These are phyloP conservation scores for Lentithecium fluviatile DNA, from an alignment of 495 filamentous ascomycete genomes.

Conservation along the genomic window DNA sequence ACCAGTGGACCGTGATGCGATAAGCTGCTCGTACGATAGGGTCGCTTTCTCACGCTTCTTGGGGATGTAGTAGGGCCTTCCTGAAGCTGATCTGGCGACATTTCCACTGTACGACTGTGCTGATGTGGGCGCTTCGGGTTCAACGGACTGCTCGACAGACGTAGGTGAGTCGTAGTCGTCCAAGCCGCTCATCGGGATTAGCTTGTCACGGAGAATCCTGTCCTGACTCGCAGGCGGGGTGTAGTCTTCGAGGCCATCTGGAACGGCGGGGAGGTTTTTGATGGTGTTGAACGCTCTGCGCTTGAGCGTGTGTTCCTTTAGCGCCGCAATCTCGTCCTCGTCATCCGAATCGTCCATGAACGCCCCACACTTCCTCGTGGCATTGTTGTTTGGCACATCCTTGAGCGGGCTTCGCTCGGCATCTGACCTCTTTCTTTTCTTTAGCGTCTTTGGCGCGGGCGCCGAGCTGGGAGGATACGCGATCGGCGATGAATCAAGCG, in stretches of 20 bases:
- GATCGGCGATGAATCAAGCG: slow-evolving; percentile 61
- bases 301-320: slow-evolving; percentile 27
- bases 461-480: slow-evolving; percentile 58
- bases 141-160: background rate
- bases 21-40: slow-evolving; percentile 64
- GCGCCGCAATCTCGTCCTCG: slow-evolving; percentile 31
- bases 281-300: slow-evolving; percentile 23
- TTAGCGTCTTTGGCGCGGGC: slow-evolving; percentile 43
- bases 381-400: slow-evolving; percentile 30
- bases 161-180: slow-evolving; percentile 19
- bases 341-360: slow-evolving; percentile 39
- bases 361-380: slow-evolving; percentile 20
- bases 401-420: slow-evolving; percentile 31
- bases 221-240: slow-evolving; percentile 31
- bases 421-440: slow-evolving; percentile 35
- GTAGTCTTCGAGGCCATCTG: slow-evolving; percentile 9
- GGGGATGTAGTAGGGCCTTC: slow-evolving; percentile 57
- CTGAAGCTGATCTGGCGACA: slow-evolving; percentile 64
- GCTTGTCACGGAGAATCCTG: slow-evolving; percentile 12
- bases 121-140: background rate
- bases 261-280: background rate
- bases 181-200: slow-evolving; percentile 6
- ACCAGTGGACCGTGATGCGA: slow-evolving; percentile 66
- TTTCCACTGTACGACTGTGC: slow-evolving; percentile 15
- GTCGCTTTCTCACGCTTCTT: slow-evolving; percentile 49